Evolutionary conservation across 495 filamentous ascomycete species (phyloP).

Genomic region (Talaromyces stipitatus): DNA sequence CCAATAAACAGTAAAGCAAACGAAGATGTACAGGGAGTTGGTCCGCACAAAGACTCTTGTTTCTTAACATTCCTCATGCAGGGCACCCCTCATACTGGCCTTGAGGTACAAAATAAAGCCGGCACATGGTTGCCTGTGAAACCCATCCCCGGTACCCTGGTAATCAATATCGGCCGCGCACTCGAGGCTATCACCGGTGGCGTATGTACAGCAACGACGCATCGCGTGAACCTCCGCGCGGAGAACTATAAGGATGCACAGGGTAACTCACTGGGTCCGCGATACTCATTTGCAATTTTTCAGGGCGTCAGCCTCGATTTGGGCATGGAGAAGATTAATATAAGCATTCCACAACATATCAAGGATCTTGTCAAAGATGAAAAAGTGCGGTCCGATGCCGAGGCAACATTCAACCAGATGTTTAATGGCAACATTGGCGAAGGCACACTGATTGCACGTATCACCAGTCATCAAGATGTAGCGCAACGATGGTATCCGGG

Average conservation of each 20-base stretch:
- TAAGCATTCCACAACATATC: conserved; percentile 64
- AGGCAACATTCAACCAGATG: conserved; percentile 34
- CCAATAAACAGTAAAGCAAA: not conserved
- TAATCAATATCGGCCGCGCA: conserved; percentile 90
- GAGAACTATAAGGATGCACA: conserved; percentile 25
- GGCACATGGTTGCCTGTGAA: conserved; percentile 69
- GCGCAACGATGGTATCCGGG: conserved; percentile 76
- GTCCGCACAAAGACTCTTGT: conserved; percentile 92
- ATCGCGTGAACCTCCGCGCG: conserved; percentile 52
- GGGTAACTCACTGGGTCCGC: conserved; percentile 44
- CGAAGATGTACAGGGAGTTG: conserved; percentile 54
- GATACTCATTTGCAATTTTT: conserved; percentile 87
- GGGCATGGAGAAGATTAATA: conserved; percentile 61
- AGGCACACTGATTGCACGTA: conserved; percentile 72
- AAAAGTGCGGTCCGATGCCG: conserved; percentile 35
- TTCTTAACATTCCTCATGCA: conserved; percentile 83
- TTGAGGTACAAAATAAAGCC: conserved; percentile 82
- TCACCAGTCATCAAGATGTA: conserved; percentile 87
- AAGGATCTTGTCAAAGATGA: conserved; percentile 33
- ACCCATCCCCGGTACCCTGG: conserved; percentile 48
- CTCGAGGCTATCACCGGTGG: conserved; percentile 86
- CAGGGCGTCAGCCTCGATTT: conserved; percentile 82
- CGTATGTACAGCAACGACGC: conserved; percentile 79
- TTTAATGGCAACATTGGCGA: conserved; percentile 60
- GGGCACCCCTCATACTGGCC: conserved; percentile 65